Conservation (phyloP, 306 rosid species). For the Crotalaria pallida region DNA sequence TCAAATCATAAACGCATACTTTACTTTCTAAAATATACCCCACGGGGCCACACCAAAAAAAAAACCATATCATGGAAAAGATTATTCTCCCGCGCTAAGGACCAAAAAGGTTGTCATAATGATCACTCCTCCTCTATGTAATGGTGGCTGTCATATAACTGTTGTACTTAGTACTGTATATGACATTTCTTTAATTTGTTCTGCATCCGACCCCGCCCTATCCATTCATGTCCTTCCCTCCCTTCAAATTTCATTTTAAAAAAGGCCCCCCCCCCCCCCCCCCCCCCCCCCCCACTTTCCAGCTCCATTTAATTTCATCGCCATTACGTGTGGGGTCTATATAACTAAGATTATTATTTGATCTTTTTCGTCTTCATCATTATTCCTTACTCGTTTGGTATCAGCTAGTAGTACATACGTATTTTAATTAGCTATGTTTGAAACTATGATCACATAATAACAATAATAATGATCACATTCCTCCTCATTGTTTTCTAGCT, state of each 20-base stretch:
- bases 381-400: neutral
- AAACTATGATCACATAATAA: neutral
- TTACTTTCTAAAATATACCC: too few species aligned
- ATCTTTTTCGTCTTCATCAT: conserved; percentile 7
- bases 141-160: conserved; percentile 7
- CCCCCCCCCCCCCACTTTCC: conserved; percentile 11
- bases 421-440: neutral
- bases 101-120: too few species aligned
- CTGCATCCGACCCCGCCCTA: neutral
- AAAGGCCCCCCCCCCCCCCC: neutral
- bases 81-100: too few species aligned
- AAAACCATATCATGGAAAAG: too few species aligned
- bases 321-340: conserved; percentile 20
- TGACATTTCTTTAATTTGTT: neutral
- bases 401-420: neutral
- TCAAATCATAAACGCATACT: too few species aligned
- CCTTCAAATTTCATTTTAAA: neutral
- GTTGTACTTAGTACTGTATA: conserved; percentile 21
- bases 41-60: too few species aligned
- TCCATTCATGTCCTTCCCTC: conserved; percentile 13
- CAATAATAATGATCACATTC: neutral
- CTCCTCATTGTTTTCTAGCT: neutral
- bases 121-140: too few species aligned
- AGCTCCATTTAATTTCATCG: neutral
- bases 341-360: neutral